Evolutionary conservation across 192 early-diverging fungal genomes (phyloP).

Genomic region (Coemansia sp.): DNA sequence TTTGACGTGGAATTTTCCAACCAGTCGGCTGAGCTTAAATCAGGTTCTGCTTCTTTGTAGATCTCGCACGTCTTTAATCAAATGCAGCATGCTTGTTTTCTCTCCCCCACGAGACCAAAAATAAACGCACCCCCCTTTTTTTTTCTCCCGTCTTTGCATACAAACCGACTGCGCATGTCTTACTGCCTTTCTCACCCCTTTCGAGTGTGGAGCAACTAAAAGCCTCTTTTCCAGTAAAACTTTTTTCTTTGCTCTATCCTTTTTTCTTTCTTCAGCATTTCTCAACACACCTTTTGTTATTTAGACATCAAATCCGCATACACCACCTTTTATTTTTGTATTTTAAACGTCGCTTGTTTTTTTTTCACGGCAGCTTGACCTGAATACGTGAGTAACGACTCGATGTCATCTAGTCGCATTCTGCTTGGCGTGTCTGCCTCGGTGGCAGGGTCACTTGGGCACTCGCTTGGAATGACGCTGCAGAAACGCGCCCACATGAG

Average conservation of each 20-base stretch:
- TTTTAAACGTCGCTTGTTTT: not conserved
- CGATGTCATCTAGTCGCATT: constrained; percentile 34
- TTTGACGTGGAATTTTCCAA: no score
- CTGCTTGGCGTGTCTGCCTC: constrained; percentile 61
- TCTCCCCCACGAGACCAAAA: not conserved
- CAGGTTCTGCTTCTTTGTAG: no score
- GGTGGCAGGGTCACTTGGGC: constrained; percentile 66
- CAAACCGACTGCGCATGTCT: not conserved
- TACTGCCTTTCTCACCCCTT: not conserved
- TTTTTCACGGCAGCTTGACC: not conserved
- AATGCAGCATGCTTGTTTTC: not conserved
- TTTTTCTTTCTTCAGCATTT: constrained; percentile 8
- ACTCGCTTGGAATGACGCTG: constrained; percentile 73
- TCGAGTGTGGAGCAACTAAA: constrained; percentile 1
- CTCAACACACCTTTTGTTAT: not conserved
- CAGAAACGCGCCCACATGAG: constrained; percentile 72
- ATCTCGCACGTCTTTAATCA: not conserved
- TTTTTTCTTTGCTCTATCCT: not conserved
- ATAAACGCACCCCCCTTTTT: not conserved
- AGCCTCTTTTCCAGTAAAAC: not conserved
- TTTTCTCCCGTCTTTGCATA: not conserved
- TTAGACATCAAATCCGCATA: no score
- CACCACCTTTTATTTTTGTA: not conserved
- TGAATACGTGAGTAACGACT: not conserved
- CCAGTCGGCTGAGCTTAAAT: no score